Evolutionary conservation across 2,329 filamentous ascomycete species (phyloP), one percentile per base, ranked within the genome.

Genomic region (Verruconis gallopava): DNA sequence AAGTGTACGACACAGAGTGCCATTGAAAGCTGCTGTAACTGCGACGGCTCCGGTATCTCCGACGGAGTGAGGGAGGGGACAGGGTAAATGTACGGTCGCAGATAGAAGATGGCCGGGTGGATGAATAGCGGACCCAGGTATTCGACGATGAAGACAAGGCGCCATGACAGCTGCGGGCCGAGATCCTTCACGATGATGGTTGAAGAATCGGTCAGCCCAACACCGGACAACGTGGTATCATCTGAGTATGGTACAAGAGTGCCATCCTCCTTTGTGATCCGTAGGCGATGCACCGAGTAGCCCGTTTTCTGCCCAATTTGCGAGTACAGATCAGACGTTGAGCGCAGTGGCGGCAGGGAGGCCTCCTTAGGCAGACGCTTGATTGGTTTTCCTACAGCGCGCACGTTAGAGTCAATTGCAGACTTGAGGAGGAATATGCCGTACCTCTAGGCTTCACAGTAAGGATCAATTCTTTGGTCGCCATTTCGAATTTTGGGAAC

Each of bases 111-210:
- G 52, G 84, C 68, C 35, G 76, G 74, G 66, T 95, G 88, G 65
- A 96, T 82, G 54, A 95, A 64, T 54, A 96, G 73, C 4, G 91
- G 91, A 3, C 91, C 91, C 50, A 91, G 65, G 63, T 98, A 98
- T 65, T 98, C 91, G 67, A 95, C 79, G 48, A 95, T 67, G 69
- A 89, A 98, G 60, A 96, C 89, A 46, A 85, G 91, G 49, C 78
- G 79, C 91, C 91, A 98, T 48, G 77, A 77, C 43, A 95, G 81
- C 62, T 98, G 91, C 38, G 79, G 75, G 13, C 91, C 91, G 21
- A 98, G 71, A 59, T 98, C 89, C 67, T 98, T 96, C 49, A 96
- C 83, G 51, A 91, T 77, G 38, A 98, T 63, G 15, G 69, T 67
- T 48, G 72, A 75, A 51, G 72, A 69, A 49, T 78, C 69, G 42